Evolutionary conservation across 306 rosid species (phyloP), one percentile per base, ranked within the genome.

Genomic region (Medicago ruthenica): DNA sequence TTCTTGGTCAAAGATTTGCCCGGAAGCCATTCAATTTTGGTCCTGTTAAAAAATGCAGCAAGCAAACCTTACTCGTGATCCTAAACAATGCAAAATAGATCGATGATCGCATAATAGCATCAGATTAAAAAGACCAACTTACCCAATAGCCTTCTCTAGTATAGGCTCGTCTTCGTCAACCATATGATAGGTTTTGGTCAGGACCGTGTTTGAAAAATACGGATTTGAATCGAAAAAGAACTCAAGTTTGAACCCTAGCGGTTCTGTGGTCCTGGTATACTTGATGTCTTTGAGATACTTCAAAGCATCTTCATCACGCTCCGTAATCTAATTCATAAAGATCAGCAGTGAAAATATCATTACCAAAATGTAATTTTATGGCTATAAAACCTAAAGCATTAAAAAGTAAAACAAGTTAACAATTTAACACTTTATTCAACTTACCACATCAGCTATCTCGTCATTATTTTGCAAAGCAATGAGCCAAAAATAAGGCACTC

Each of bases 401-500:
- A 60, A 59, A 85, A 22, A 11, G 10, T 20, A n/a, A 14, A 9
- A 8, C 97, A 7, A 13, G 17, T 15, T 14, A n/a, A 45, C 13
- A 21, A 16, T 17, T 53, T 21, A 64, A 61, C 13, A 50, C 5
- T 22, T 74, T 17, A 44, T 71, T 13, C 15, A 3, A 67, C n/a
- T 77, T 40, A 93, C 98, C 96, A 86, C 93, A 53, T 87, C 90
- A 6, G 89, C 84, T 17, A 90, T 73, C 53, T 89, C 85, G n/a
- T 89, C 94, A 51, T 90, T 89, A 62, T 88, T 85, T 67, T 90
- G 87, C 91, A 92, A 73, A 51, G 96, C 96, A 67, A 67, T 83
- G 22, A 90, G 92, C 97, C 96, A 90, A 79, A 90, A 92, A 20
- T 83, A 88, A 54, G 96, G 92, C n/a, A 92, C 91, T 24, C 97